Evolutionary conservation across 148 eudicot species (phyloP).

Genomic region (Rhododendron williamsianum): DNA sequence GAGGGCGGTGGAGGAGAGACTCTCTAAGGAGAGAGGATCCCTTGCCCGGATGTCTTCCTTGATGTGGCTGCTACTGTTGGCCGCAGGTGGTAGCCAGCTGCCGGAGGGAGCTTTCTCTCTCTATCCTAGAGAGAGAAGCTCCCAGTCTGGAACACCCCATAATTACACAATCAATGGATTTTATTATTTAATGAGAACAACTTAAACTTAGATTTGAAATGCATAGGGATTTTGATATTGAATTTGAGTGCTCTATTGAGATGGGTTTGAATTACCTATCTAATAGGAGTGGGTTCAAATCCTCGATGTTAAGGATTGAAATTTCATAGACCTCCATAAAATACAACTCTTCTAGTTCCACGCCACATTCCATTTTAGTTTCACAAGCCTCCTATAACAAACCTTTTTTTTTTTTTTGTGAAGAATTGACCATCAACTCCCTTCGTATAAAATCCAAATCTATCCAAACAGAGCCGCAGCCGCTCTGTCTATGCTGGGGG

Average conservation of each 20-base stretch:
- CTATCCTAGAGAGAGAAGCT: too few relatives aligned
- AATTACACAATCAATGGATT: too few relatives aligned
- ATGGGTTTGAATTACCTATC: neutral
- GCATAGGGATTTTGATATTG: neutral
- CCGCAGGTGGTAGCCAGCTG: too few relatives aligned
- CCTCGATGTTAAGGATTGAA: neutral
- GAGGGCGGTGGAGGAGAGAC: too few relatives aligned
- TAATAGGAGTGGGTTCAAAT: neutral
- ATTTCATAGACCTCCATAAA: neutral
- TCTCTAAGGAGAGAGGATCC: too few relatives aligned
- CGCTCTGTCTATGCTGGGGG: neutral
- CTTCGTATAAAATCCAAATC: neutral
- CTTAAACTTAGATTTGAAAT: neutral
- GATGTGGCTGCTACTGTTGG: too few relatives aligned
- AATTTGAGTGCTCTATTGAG: neutral
- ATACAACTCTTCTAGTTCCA: neutral
- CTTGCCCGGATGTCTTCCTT: too few relatives aligned
- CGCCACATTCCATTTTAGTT: neutral
- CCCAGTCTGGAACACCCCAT: too few relatives aligned
- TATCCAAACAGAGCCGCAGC: neutral
- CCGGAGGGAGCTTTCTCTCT: too few relatives aligned
- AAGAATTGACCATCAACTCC: neutral
- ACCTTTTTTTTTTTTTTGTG: neutral
- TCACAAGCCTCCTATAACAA: neutral
- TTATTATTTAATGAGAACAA: neutral